Evolutionary conservation across 306 rosid species (phyloP).

Genomic region (Fagus crenata): DNA sequence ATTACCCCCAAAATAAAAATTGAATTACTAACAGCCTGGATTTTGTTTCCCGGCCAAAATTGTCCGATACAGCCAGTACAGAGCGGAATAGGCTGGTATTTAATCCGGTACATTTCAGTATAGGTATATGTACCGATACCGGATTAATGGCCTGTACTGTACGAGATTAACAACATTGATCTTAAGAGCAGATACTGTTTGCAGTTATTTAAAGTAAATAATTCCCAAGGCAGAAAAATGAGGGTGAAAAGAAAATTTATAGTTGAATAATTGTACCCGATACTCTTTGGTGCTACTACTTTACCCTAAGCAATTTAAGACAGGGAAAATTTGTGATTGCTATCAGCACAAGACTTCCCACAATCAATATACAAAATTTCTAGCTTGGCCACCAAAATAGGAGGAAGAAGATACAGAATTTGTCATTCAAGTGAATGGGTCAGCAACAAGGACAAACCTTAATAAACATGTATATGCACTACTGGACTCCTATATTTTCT

Average conservation of each 20-base stretch:
- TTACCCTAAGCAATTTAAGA: background rate
- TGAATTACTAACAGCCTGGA: no score
- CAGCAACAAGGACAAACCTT: background rate
- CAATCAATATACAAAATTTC: background rate
- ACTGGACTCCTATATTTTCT: background rate
- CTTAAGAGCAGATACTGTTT: no score
- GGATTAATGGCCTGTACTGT: no score
- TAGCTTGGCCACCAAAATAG: background rate
- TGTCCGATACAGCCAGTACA: no score
- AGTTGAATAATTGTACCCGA: background rate
- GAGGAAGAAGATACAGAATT: background rate
- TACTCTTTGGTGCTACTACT: background rate
- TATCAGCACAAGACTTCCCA: background rate
- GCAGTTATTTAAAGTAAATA: background rate
- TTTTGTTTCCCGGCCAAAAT: no score
- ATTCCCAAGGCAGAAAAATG: background rate
- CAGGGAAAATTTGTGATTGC: background rate
- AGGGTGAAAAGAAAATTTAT: background rate
- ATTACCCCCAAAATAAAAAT: no score
- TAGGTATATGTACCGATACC: no score
- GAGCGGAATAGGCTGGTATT: no score
- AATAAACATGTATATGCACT: background rate
- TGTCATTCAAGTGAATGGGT: background rate
- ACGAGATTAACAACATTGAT: no score
- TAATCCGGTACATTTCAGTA: no score